Conservation (phyloP, 305 asterid species). For the Fraxinus platypoda region DNA sequence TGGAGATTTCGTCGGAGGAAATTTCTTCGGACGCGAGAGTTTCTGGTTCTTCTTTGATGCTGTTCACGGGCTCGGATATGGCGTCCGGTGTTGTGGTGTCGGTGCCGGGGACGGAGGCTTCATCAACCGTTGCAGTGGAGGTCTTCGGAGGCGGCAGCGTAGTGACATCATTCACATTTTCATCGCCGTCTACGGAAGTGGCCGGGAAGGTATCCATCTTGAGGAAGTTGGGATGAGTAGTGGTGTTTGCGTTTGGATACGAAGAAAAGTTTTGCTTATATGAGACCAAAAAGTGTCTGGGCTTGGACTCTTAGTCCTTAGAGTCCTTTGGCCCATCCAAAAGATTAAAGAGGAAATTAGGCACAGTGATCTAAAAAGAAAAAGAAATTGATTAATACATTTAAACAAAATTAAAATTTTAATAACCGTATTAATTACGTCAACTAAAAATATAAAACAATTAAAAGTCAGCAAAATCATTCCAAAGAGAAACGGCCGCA, state of each 20-base stretch:
- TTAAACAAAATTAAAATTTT: too few species aligned
- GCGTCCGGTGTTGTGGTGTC: background rate
- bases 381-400: too few species aligned
- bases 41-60: slow-evolving; percentile 12
- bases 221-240: background rate
- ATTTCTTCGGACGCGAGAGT: slow-evolving; percentile 20
- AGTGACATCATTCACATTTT: background rate
- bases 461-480: too few species aligned
- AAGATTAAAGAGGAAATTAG: background rate
- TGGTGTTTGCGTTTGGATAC: background rate
- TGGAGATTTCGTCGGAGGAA: slow-evolving; percentile 25
- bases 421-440: too few species aligned
- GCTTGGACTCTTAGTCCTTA: background rate
- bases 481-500: too few species aligned
- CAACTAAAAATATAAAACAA: too few species aligned
- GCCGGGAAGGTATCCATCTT: background rate
- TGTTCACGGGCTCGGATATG: background rate
- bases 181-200: background rate
- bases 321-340: background rate
- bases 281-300: background rate
- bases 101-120: background rate
- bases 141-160: background rate
- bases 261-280: background rate
- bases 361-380: too few species aligned
- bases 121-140: background rate